Evolutionary conservation across 345 rosid genomes (phyloP).

Genomic region (Clarkia xantiana): DNA sequence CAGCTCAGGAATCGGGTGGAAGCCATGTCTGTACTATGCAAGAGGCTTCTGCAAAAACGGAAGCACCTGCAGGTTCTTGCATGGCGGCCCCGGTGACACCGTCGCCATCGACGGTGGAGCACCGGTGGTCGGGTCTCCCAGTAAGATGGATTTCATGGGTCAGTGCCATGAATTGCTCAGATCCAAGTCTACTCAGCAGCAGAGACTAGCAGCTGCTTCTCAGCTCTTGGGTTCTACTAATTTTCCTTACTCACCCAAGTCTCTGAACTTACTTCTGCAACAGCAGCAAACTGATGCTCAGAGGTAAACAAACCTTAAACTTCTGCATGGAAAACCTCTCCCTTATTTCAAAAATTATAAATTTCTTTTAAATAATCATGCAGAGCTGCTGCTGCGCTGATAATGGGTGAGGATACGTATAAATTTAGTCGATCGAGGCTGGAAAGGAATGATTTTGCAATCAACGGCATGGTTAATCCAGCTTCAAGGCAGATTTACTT

Average conservation of each 20-base stretch:
- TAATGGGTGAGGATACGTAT: slow-evolving; percentile 58
- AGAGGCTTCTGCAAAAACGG: slow-evolving; percentile 94
- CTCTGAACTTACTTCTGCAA: slow-evolving; percentile 46
- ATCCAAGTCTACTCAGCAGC: slow-evolving; percentile 74
- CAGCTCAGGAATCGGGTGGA: slow-evolving; percentile 60
- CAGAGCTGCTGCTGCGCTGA: slow-evolving; percentile 38
- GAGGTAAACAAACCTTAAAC: slow-evolving; percentile 19
- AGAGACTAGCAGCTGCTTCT: slow-evolving; percentile 39
- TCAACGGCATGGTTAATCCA: slow-evolving; percentile 45
- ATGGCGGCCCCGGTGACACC: slow-evolving; percentile 28
- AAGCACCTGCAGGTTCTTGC: slow-evolving; percentile 66
- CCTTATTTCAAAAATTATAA: neutral
- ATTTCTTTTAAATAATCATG: neutral
- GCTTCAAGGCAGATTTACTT: slow-evolving; percentile 93
- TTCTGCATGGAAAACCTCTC: neutral
- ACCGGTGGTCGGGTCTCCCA: slow-evolving; percentile 36
- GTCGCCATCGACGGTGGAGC: slow-evolving; percentile 10
- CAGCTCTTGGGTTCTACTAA: slow-evolving; percentile 33
- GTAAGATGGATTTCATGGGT: slow-evolving; percentile 50
- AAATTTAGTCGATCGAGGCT: slow-evolving; percentile 63
- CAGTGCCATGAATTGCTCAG: slow-evolving; percentile 63
- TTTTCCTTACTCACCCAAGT: slow-evolving; percentile 57
- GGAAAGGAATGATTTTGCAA: slow-evolving; percentile 48
- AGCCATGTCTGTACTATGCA: slow-evolving; percentile 75
- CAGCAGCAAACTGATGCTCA: slow-evolving; percentile 55